Evolutionary conservation across 805 yeast species (phyloP).

Genomic region (Hyphopichia homilentoma): DNA sequence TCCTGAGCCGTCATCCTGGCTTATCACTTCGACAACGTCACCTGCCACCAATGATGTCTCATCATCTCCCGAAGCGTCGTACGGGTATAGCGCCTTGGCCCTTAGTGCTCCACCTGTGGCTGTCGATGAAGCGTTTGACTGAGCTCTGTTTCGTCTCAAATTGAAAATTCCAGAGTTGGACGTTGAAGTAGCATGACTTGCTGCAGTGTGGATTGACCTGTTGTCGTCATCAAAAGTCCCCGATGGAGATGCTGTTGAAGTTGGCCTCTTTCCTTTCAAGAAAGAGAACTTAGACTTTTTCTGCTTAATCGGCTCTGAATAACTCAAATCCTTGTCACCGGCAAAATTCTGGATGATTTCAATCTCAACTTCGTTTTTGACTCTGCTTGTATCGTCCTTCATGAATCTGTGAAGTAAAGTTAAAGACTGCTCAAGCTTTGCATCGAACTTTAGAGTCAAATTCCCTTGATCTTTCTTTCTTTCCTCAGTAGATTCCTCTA

Average conservation of each 20-base stretch:
- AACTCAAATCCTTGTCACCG: conserved; percentile 65
- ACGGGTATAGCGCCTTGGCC: conserved; percentile 61
- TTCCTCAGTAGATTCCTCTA: conserved; percentile 40
- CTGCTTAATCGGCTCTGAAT: conserved; percentile 47
- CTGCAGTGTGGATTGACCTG: conserved; percentile 29
- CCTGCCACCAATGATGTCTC: conserved; percentile 64
- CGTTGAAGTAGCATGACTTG: conserved; percentile 23
- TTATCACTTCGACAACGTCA: conserved; percentile 55
- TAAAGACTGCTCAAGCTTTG: conserved; percentile 50
- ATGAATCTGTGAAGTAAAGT: conserved; percentile 58
- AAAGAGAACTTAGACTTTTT: conserved; percentile 61
- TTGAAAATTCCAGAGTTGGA: conserved; percentile 32
- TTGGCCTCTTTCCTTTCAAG: conserved; percentile 28
- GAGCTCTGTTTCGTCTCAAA: conserved; percentile 31
- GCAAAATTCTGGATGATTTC: conserved; percentile 87
- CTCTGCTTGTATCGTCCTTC: conserved; percentile 67
- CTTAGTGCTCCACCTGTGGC: conserved; percentile 8
- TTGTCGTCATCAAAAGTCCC: conserved; percentile 10
- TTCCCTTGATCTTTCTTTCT: conserved; percentile 31
- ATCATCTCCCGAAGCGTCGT: conserved; percentile 67
- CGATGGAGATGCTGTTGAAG: conserved; percentile 6
- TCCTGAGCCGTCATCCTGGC: conserved; percentile 84
- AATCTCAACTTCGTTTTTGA: conserved; percentile 78
- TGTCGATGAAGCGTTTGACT: conserved; percentile 18
- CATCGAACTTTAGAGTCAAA: conserved; percentile 51